These are phyloP conservation scores for Stemphylium beticola DNA, from an alignment of 2,329 filamentous ascomycete genomes.

Conservation along the genomic window DNA sequence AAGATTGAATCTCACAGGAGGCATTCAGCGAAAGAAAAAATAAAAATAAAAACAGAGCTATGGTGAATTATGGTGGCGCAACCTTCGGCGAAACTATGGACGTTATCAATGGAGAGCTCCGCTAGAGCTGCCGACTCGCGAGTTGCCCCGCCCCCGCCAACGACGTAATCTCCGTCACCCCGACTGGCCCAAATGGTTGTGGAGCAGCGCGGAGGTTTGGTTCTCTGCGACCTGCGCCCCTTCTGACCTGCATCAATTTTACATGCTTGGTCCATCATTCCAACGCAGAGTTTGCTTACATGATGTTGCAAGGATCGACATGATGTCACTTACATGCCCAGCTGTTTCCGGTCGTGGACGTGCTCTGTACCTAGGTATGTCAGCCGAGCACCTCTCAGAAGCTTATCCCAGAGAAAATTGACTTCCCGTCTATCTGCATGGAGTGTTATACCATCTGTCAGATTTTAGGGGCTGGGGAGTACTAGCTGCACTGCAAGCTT, in stretches of 20 bases:
- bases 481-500: too few species aligned
- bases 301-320: neutral
- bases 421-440: too few species aligned
- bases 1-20: conserved; percentile 36
- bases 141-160: conserved; percentile 18
- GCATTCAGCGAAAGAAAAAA: conserved; percentile 29
- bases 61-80: conserved; percentile 2
- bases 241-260: conserved; percentile 11
- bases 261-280: neutral
- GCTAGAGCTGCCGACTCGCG: conserved; percentile 9
- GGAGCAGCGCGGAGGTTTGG: neutral
- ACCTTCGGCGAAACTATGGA: conserved; percentile 9
- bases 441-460: too few species aligned
- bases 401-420: neutral
- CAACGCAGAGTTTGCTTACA: neutral
- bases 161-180: conserved; percentile 16
- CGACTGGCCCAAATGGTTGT: conserved; percentile 9
- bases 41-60: neutral
- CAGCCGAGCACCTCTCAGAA: neutral
- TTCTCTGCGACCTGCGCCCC: neutral
- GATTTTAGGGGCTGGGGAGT: too few species aligned
- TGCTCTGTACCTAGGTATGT: neutral
- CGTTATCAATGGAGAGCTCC: conserved; percentile 12
- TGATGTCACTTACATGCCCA: neutral
- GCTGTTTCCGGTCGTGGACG: too few species aligned